A percentile compares a stretch with the other conserved stretches of the same genome.
Conservation (phyloP, 345 rosid species). For the Firmiana major region DNA sequence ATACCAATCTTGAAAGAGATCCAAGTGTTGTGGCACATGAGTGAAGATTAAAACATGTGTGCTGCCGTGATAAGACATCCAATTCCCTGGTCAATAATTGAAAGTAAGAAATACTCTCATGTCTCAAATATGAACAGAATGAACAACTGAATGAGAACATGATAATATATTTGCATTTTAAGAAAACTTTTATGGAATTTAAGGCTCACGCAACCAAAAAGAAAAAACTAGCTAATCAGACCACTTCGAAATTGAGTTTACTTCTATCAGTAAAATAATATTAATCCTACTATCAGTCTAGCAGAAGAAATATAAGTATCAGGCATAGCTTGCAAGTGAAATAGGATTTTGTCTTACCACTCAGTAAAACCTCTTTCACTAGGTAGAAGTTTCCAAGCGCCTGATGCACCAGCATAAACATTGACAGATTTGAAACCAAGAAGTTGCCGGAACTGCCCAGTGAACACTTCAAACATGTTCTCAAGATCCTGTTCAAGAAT, state of each 20-base stretch:
- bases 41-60: constrained; percentile 76
- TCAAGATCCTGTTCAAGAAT: constrained; percentile 67
- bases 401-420: constrained; percentile 48
- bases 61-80: constrained; percentile 68
- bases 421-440: constrained; percentile 72
- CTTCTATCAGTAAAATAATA: neutral
- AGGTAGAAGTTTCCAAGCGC: constrained; percentile 53
- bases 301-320: neutral
- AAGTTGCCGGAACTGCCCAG: constrained; percentile 91
- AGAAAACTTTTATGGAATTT: neutral
- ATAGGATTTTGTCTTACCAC: constrained; percentile 47
- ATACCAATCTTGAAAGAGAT: constrained; percentile 71
- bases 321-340: neutral
- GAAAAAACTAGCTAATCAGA: neutral
- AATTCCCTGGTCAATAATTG: constrained; percentile 61
- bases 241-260: neutral
- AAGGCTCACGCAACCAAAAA: neutral
- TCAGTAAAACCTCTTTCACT: constrained; percentile 89
- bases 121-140: neutral
- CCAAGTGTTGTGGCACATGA: constrained; percentile 46
- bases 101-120: neutral
- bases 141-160: neutral
- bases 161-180: neutral
- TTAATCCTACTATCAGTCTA: neutral
- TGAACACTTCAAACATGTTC: constrained; percentile 71